Evolutionary conservation across 352 stramenopile genomes (phyloP).

Genomic region (Globisporangium emineosum): DNA sequence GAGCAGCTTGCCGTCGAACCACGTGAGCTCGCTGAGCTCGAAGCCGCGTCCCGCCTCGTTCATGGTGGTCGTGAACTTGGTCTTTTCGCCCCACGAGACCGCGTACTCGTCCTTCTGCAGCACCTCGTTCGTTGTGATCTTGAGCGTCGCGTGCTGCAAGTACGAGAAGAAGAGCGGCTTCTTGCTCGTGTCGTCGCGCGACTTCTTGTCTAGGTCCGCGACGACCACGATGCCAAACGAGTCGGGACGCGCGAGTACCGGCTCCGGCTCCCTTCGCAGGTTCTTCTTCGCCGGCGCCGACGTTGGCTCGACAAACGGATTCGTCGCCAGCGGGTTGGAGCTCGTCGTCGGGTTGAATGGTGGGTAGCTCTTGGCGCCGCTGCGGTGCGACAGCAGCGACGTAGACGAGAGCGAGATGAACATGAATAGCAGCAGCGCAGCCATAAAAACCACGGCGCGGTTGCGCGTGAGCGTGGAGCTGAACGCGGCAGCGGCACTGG

Average conservation of each 20-base stretch:
- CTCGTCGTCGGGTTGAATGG: conserved; percentile 14
- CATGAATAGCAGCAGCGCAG: conserved; percentile 47
- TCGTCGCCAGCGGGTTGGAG: conserved; percentile 8
- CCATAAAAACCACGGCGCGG: conserved; percentile 44
- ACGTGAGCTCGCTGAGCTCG: conserved; percentile 93
- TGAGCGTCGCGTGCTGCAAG: conserved; percentile 90
- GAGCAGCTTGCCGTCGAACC: conserved; percentile 88
- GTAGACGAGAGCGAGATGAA: conserved; percentile 61
- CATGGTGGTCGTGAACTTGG: conserved; percentile 75
- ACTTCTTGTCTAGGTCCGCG: conserved; percentile 96
- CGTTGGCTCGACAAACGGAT: conserved; percentile 17
- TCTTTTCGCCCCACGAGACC: conserved; percentile 63
- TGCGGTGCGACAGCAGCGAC: conserved; percentile 27
- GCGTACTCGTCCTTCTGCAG: conserved; percentile 49
- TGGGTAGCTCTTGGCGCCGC: conserved; percentile 18
- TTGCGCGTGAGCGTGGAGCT: conserved; percentile 45
- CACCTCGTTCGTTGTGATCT: conserved; percentile 39
- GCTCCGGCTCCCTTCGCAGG: conserved; percentile 30
- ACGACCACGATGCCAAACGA: conserved; percentile 90
- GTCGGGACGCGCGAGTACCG: conserved; percentile 38
- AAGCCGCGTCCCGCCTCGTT: conserved; percentile 96
- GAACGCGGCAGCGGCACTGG: conserved; percentile 24
- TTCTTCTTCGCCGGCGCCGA: conserved; percentile 16
- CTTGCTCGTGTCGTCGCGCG: conserved; percentile 75
- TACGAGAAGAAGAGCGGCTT: conserved; percentile 91